Evolutionary conservation across 1,284 basidiomycete genomes (phyloP).

Genomic region (Cutaneotrichosporon sp.): DNA sequence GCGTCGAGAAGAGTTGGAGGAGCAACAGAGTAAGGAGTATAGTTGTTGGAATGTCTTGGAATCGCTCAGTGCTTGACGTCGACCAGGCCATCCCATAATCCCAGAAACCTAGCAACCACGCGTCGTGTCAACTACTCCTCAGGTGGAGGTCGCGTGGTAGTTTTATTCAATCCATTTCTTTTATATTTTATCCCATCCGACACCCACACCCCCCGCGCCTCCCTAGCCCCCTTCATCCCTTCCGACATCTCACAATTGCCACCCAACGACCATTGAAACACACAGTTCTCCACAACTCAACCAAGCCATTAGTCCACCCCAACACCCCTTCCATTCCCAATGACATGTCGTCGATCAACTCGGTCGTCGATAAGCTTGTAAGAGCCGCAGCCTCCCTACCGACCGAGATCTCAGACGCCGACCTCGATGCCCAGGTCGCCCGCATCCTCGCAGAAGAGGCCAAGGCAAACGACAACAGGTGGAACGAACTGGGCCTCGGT

Average conservation of each 20-base stretch:
- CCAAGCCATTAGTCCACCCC: background rate
- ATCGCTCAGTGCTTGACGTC: background rate
- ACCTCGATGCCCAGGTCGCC: constrained; percentile 81
- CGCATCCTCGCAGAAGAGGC: constrained; percentile 83
- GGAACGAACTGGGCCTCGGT: constrained; percentile 44
- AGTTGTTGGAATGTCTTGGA: constrained; percentile 15
- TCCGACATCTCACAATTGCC: background rate
- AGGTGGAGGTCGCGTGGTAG: constrained; percentile 3
- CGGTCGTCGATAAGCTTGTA: constrained; percentile 77
- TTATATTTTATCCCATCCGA: background rate
- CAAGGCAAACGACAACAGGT: constrained; percentile 70
- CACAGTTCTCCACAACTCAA: no score
- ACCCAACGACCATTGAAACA: background rate
- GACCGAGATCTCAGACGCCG: constrained; percentile 64
- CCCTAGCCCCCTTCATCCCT: no score
- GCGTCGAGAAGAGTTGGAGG: background rate
- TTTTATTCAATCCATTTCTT: background rate
- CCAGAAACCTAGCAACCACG: constrained; percentile 1
- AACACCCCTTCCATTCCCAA: background rate
- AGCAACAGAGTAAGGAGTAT: no score
- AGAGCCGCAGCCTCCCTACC: constrained; percentile 68
- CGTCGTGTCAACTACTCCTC: constrained; percentile 4
- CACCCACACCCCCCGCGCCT: no score
- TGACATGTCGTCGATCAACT: constrained; percentile 57
- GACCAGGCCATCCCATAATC: background rate